These are phyloP conservation scores for Hibiscus trionum DNA, from an alignment of 345 rosid species.

Conservation along the genomic window DNA sequence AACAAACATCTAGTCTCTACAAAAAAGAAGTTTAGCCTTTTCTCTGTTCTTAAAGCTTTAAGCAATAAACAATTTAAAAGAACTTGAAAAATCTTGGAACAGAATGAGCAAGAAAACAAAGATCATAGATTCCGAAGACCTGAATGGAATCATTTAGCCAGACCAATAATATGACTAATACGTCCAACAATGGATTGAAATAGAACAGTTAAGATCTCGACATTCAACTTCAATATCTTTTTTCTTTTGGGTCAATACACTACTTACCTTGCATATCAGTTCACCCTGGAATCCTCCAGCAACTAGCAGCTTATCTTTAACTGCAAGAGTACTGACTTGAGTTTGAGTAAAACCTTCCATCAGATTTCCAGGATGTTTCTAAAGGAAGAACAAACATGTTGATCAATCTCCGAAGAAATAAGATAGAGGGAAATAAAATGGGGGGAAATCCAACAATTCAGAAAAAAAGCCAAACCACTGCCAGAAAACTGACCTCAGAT, in stretches of 20 bases:
- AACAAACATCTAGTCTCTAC: not conserved
- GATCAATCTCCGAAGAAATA: not conserved
- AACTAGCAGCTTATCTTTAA: constrained; percentile 58
- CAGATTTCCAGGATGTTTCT: constrained; percentile 70
- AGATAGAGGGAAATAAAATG: not conserved
- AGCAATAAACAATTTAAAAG: not conserved
- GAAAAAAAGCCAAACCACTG: constrained; percentile 8
- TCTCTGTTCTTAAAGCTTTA: not conserved
- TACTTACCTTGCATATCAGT: constrained; percentile 63
- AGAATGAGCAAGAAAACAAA: not conserved
- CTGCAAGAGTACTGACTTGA: constrained; percentile 78
- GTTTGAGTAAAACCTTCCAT: constrained; percentile 69
- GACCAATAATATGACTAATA: not conserved
- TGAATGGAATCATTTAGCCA: not conserved
- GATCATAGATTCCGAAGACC: not conserved
- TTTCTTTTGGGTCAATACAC: not conserved
- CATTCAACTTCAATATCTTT: not conserved
- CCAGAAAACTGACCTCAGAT: constrained; percentile 34
- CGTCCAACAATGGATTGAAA: not conserved
- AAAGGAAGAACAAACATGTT: not conserved
- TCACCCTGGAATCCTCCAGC: constrained; percentile 90
- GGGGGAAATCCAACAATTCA: not conserved
- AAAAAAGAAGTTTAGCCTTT: not conserved
- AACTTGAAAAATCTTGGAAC: not conserved
- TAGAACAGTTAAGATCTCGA: not conserved